Evolutionary conservation across 78 protist genomes (phyloP), one percentile per base, ranked within the genome.

Genomic region (Dictyostelium brefeldianum): DNA sequence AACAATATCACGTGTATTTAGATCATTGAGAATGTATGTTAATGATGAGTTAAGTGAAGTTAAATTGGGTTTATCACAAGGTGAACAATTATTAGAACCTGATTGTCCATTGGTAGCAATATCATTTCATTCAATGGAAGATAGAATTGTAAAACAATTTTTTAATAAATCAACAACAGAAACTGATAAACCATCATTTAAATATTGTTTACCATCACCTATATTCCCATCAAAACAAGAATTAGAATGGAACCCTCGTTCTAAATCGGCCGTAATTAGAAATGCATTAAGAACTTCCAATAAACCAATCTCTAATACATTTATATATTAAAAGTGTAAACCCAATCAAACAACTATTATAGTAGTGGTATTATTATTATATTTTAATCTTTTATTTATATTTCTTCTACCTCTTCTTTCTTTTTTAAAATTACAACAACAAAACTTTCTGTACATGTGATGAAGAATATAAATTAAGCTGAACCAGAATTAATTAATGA

Each of bases 41-140:
- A 87, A 87, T 50, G 75, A 65, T 59, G 93, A 87, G 47, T 62
- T 65, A 3, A 47, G 36, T 12, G 93, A 87, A 25, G 31, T 87
- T 22, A 41, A 65, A 29, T 47, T 62, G 14, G 93, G 93, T n/a
- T 22, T 87, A 48, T 10, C 14, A 4, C 67, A 87, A 36, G 93
- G 78, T 36, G 93, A 87, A 31, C 20, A 64, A 29, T 17, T 87
- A 48, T 48, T 87, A 20, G 54, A 56, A 77, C 80, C 74, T 1
- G 20, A 20, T 47, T 54, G 80, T 15, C 56, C 67, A 10, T 18
- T 87, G 3, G 62, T 87, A 0, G 84, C 84, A 6, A 87, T 87
- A 36, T 87, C 93, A 59, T 87, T 87, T 51, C 93, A 87, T 64
- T 87, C 93, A 6, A 87, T 87, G 0, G 93, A 87, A 64, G 93